These are phyloP conservation scores for Echium plantagineum DNA, from an alignment of 257 asterid genomes.

Conservation along the genomic window DNA sequence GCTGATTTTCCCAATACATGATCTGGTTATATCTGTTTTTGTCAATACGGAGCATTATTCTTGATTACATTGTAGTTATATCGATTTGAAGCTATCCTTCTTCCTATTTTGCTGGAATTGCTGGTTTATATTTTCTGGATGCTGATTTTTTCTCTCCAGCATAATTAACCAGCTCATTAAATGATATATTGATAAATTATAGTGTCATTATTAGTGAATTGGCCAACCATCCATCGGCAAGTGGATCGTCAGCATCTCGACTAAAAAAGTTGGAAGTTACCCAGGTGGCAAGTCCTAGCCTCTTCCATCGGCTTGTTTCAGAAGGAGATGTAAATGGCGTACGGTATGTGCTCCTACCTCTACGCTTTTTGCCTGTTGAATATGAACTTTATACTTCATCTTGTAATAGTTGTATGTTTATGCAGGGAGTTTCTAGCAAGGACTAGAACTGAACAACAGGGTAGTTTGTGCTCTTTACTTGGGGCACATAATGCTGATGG, in stretches of 20 bases:
- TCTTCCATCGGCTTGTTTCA: constrained; percentile 66
- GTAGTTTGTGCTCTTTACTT: constrained; percentile 39
- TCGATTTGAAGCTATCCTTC: neutral
- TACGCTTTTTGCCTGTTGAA: neutral
- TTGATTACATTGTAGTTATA: neutral
- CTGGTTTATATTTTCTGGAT: neutral
- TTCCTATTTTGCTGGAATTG: neutral
- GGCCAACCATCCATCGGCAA: constrained; percentile 36
- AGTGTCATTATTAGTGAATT: constrained; percentile 46
- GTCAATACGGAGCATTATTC: neutral
- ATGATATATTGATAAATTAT: neutral
- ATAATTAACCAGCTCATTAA: neutral
- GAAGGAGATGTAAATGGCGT: constrained; percentile 74
- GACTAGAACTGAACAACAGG: constrained; percentile 36
- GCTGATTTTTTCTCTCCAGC: neutral
- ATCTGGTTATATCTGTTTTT: neutral
- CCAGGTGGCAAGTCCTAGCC: constrained; percentile 37
- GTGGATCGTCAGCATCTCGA: constrained; percentile 44
- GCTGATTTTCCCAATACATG: constrained; percentile 4
- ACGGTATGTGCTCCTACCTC: constrained; percentile 45
- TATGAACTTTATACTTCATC: constrained; percentile 10
- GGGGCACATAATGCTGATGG: constrained; percentile 94
- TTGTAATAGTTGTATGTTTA: constrained; percentile 11
- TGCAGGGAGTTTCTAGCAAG: constrained; percentile 66
- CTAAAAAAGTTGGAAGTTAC: constrained; percentile 35